Evolutionary conservation across 768 basidiomycete genomes (phyloP).

Genomic region (Paxillus rubicundulus): DNA sequence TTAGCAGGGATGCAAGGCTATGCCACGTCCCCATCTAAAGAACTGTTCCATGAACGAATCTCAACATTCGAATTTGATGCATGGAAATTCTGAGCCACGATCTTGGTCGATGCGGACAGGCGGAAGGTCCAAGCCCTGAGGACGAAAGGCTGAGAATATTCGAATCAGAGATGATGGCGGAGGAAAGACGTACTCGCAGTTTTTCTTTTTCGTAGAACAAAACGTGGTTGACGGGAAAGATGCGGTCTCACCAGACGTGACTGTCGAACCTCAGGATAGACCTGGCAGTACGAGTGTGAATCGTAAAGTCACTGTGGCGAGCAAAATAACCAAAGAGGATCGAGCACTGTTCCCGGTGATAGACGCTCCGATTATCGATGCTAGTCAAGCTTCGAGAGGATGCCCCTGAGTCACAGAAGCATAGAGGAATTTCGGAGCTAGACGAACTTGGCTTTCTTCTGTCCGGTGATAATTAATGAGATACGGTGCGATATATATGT

Average conservation of each 20-base stretch:
- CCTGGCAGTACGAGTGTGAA: not conserved
- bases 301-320: not conserved
- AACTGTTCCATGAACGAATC: not conserved
- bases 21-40: not conserved
- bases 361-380: conserved; percentile 25
- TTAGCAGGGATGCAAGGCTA: not conserved
- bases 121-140: conserved; percentile 1
- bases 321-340: not conserved
- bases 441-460: conserved; percentile 18
- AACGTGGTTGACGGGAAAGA: not conserved
- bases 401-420: conserved; percentile 26
- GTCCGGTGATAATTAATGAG: conserved; percentile 8
- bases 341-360: conserved; percentile 9
- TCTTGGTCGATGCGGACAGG: not conserved
- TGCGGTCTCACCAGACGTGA: not conserved
- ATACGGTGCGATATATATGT: conserved; percentile 19
- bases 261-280: not conserved
- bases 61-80: conserved; percentile 3
- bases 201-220: not conserved
- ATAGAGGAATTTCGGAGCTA: conserved; percentile 20
- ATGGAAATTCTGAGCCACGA: conserved; percentile 3
- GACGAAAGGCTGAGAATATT: conserved; percentile 4
- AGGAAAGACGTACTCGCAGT: conserved; percentile 8
- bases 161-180: not conserved
- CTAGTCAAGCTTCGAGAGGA: conserved; percentile 16